Evolutionary conservation across 1,284 basidiomycete genomes (phyloP), one percentile per base, ranked within the genome.

Genomic region (Caloboletus firmus): DNA sequence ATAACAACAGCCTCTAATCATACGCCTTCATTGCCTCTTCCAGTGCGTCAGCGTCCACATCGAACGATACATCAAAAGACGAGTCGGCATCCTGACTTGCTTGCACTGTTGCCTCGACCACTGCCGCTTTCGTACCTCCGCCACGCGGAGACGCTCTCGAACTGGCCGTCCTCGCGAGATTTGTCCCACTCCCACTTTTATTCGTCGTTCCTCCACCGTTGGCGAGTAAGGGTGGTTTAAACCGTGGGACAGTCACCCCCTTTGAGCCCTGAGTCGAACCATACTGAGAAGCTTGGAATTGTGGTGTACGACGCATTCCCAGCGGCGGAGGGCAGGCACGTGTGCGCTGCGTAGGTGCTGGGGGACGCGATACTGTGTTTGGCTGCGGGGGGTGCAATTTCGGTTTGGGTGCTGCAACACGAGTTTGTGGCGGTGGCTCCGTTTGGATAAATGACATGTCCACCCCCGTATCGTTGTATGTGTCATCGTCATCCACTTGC

Each of bases 51-150:
- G 49, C 54, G 34, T 68, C 66, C 54, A 68, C 17, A 20, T 58
- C 70, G 49, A 68, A 72, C 12, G 66, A 68, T n/a, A 68, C 36
- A 12, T 70, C 69, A 36, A 68, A 67, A 0, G 69, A 71, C 26
- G 69, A 68, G 24, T 70, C 66, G 7, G 64, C 40, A 17, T 65
- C 64, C 41, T 52, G 49, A 22, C 1, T 31, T 20, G 32, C 28
- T 18, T 39, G 47, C 36, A 4, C 20, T 9, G 41, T 20, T 11
- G 26, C 42, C 26, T 52, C 20, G 48, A 30, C 26, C 15, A 32
- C 43, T 2, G 35, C 26, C 0, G 5, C 26, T 34, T 47, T 50
- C n/a, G 45, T 17, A 31, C 26, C 24, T 18, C 22, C 11, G 8
- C 31, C 20, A 24, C 46, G 50, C n/a, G 43, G 28, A 1, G 47